A percentile compares a stretch with the other conserved stretches of the same genome.
These are phyloP conservation scores for Mycocentrospora acerina DNA, from an alignment of 2,329 filamentous ascomycete genomes.

Conservation along the genomic window DNA sequence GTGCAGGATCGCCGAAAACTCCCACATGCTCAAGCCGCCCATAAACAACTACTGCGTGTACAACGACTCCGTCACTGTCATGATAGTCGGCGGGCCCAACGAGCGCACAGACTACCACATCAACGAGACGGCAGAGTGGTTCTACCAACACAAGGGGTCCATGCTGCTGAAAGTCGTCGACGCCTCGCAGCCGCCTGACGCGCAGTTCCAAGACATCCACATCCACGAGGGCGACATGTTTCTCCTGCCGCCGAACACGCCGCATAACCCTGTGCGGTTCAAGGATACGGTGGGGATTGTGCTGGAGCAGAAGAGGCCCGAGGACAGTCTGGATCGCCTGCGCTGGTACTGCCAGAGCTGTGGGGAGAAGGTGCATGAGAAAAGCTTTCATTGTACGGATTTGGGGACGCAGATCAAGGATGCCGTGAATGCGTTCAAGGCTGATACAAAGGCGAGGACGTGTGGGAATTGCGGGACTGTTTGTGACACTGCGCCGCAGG, in stretches of 20 bases:
- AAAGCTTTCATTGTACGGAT: constrained; percentile 83
- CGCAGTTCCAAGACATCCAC: constrained; percentile 75
- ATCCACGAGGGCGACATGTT: constrained; percentile 95
- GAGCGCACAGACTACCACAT: constrained; percentile 97
- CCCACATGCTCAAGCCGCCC: constrained; percentile 87
- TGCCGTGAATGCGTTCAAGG: constrained; percentile 80
- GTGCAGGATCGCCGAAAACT: constrained; percentile 82
- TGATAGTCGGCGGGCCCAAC: constrained; percentile 96
- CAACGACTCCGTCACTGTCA: constrained; percentile 78
- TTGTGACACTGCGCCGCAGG: constrained; percentile 67
- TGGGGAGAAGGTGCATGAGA: constrained; percentile 76
- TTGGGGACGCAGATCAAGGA: constrained; percentile 92
- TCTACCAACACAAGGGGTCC: constrained; percentile 91
- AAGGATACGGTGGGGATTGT: constrained; percentile 92
- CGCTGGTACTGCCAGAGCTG: constrained; percentile 86
- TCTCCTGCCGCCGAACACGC: constrained; percentile 88
- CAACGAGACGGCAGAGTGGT: constrained; percentile 95
- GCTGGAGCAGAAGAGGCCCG: constrained; percentile 78
- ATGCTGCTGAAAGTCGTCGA: constrained; percentile 96
- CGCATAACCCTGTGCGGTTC: constrained; percentile 93
- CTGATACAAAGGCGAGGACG: constrained; percentile 66
- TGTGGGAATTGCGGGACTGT: constrained; percentile 76
- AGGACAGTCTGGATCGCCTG: constrained; percentile 71
- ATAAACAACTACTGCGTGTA: constrained; percentile 99
- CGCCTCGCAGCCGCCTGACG: constrained; percentile 23